phyloP scores from a whole-genome alignment of 495 filamentous ascomycete species.

The Aspergillus egyptiacus region DNA sequence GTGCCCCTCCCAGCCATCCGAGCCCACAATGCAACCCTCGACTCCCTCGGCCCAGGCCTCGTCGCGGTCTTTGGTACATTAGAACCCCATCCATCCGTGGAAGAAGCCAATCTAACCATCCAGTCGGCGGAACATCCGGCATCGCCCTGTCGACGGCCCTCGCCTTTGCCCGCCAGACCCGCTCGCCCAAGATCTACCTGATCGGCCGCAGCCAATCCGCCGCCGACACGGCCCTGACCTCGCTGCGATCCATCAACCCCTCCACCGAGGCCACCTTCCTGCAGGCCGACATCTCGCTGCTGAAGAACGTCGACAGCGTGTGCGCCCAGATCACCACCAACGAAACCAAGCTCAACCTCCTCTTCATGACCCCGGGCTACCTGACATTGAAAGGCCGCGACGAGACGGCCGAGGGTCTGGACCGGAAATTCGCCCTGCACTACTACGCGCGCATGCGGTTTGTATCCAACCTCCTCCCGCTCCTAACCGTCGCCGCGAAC shows the following conservation, averaged over 20 bases:
- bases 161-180: constrained; percentile 47
- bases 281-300: constrained; percentile 47
- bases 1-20: constrained; percentile 35
- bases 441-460: constrained; percentile 68
- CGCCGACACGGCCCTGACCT: constrained; percentile 22
- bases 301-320: constrained; percentile 50
- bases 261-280: constrained; percentile 21
- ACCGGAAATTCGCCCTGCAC: constrained; percentile 49
- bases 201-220: constrained; percentile 40
- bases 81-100: too few species aligned
- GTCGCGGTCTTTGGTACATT: constrained; percentile 48
- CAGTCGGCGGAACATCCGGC: constrained; percentile 60
- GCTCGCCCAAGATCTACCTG: constrained; percentile 42
- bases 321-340: constrained; percentile 47
- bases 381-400: constrained; percentile 11
- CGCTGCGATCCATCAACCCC: constrained; percentile 30
- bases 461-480: constrained; percentile 55
- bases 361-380: constrained; percentile 38
- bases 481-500: constrained; percentile 35
- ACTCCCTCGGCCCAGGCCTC: constrained; percentile 38
- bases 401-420: constrained; percentile 55
- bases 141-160: constrained; percentile 56
- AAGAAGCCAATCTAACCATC: constrained; percentile 3
- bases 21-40: constrained; percentile 37
- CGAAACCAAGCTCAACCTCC: constrained; percentile 52